Evolutionary conservation across 306 rosid species (phyloP).

Genomic region (Lathyrus sativus): DNA sequence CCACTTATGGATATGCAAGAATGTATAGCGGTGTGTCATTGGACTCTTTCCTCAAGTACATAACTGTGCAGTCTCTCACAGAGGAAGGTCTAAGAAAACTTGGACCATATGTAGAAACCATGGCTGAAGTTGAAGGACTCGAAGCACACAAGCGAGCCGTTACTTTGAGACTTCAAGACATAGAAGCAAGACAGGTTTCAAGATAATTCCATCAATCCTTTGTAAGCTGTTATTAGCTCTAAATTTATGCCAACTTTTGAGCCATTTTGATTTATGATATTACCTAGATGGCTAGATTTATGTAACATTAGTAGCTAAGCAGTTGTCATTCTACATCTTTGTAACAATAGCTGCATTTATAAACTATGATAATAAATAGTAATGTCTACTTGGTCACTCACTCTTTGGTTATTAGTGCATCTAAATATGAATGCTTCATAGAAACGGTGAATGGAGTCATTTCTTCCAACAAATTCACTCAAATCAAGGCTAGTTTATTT

Average conservation of each 20-base stretch:
- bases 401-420: slow-evolving; percentile 3
- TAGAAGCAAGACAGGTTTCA: slow-evolving; percentile 70
- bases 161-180: slow-evolving; percentile 86
- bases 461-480: background rate
- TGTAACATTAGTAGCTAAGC: slow-evolving; percentile 26
- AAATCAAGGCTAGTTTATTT: background rate
- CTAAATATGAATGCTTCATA: background rate
- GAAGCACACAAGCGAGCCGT: slow-evolving; percentile 96
- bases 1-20: slow-evolving; percentile 94
- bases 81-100: slow-evolving; percentile 89
- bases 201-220: slow-evolving; percentile 40
- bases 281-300: background rate
- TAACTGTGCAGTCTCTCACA: slow-evolving; percentile 89
- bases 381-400: background rate
- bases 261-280: slow-evolving; percentile 29
- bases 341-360: slow-evolving; percentile 36
- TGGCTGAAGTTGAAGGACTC: slow-evolving; percentile 96
- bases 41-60: slow-evolving; percentile 92
- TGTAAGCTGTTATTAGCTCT: slow-evolving; percentile 17
- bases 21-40: slow-evolving; percentile 96
- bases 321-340: slow-evolving; percentile 15
- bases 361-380: background rate
- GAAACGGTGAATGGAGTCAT: background rate
- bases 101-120: slow-evolving; percentile 84
- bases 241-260: slow-evolving; percentile 16